Base-by-base conservation (phyloP, 2,329 filamentous ascomycete species). In the Cercospora sojina region DNA sequence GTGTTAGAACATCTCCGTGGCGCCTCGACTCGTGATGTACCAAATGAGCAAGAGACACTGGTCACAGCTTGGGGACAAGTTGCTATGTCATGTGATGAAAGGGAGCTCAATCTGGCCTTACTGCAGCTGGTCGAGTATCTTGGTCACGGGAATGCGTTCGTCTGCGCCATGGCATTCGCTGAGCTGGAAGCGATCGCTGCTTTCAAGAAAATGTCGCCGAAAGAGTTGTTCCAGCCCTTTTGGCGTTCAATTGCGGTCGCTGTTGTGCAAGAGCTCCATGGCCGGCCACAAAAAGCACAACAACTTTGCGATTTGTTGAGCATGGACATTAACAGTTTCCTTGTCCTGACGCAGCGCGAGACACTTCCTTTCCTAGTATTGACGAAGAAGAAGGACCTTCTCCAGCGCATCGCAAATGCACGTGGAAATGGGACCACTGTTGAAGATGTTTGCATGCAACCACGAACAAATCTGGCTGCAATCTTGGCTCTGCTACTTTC, bases 301-400 rank as follows among this genome's bases (percentile, higher is more conserved):
- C 85, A 90, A 53, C 84, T 98, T 58, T 92, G 93, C 25, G 92
- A 96, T 70, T 80, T 98, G 31, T 83, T 97, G 41, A 88, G 89
- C 60, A 89, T 92, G 74, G 90, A 87, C 43, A 85, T 96, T 8
- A 84, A 88, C 51, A 88, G 91, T 61, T 88, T 98, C 53, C 83
- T 97, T 9, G 79, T 90, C 13, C 79, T 90, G 18, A 91, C 94
- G 8, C 93, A 97, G 76, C 84, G 87, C 13, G 87, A 95, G 72
- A 93, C 93, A 7, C 79, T 99, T 8, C 95, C 96, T 1, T 93
- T 91, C 80, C 84, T 99, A 18, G 91, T 99, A 2, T 81, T 97
- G 43, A 89, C 87, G 49, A 90, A 90, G 74, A 90, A 90, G 73
- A 85, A 84, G 65, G 91, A 96, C 65, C 85, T 96, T 16, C 89